Evolutionary conservation across 2,329 filamentous ascomycete species (phyloP), one percentile per base, ranked within the genome.

Genomic region (Cercospora sp.): DNA sequence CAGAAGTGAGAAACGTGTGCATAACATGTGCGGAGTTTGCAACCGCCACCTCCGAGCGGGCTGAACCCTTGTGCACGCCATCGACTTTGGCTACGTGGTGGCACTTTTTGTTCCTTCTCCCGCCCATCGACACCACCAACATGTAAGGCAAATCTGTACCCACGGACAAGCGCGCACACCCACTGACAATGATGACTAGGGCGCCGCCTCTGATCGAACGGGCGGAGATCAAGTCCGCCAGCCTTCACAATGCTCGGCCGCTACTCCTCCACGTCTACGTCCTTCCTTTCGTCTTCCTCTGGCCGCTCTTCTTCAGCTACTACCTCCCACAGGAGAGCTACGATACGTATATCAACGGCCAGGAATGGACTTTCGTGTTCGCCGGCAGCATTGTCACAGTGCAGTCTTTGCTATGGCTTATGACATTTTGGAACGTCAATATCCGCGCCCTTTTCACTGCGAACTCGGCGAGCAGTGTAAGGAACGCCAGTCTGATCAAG

Each of bases 301-400:
- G 96, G 94, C 95, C 96, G 63, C 83, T 91, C 75, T 98, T 98
- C 81, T 87, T 97, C 72, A 88, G 91, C 79, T 89, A 94, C 80
- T 98, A 97, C 80, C 88, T 97, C 64, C 91, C 89, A 23, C 85
- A 89, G 69, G 90, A 93, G 64, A 89, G 92, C 73, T 99, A 99
- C 81, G 91, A 97, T 73, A 90, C 90, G 78, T 90, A 98, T 83
- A 96, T 99, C 72, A 88, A 91, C 75, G 94, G 91, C n/a, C 89
- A 91, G 74, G 95, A 99, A 85, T 99, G 95, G 94, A 98, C 96
- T 0, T 97, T 97, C 79, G 92, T 99, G 71, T 99, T 92, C 89
- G 88, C 91, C 73, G 94, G 91, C 75, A 86, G 89, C 73, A 97
- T 99, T 78, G 85, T 96, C 79, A 97, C 94, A 10, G 77, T 91